Conservation (phyloP, 805 yeast genomes). For the Candida nonsorbophila region DNA sequence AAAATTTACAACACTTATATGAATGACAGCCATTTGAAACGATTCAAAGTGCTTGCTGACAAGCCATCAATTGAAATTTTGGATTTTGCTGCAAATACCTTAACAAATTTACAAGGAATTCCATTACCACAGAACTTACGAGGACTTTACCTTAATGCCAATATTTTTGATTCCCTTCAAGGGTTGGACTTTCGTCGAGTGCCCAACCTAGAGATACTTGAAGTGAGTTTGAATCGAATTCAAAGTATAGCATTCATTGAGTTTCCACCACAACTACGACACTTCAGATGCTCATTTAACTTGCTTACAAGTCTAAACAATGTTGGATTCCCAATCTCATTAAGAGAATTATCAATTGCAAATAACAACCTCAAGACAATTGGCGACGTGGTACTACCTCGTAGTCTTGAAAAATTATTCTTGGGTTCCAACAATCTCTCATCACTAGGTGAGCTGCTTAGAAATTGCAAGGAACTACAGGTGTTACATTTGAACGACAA, state of each 20-base stretch:
- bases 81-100: slow-evolving; percentile 12
- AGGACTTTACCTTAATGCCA: slow-evolving; percentile 10
- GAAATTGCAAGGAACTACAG: slow-evolving; percentile 4
- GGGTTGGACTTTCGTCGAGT: not conserved
- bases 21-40: slow-evolving; percentile 3
- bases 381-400: no score
- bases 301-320: slow-evolving; percentile 1
- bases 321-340: no score
- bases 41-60: not conserved
- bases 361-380: no score
- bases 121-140: slow-evolving; percentile 9
- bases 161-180: slow-evolving; percentile 3
- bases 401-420: no score
- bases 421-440: no score
- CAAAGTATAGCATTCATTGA: not conserved
- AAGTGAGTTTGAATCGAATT: not conserved
- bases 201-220: not conserved
- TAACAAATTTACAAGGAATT: slow-evolving; percentile 9
- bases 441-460: slow-evolving; percentile 10
- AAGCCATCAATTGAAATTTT: slow-evolving; percentile 4
- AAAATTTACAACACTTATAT: slow-evolving; percentile 10
- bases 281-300: not conserved
- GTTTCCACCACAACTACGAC: not conserved
- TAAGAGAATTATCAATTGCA: no score
- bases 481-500: slow-evolving; percentile 12